Conservation (phyloP, 441 rosid genomes). For the Brassica balearica region DNA sequence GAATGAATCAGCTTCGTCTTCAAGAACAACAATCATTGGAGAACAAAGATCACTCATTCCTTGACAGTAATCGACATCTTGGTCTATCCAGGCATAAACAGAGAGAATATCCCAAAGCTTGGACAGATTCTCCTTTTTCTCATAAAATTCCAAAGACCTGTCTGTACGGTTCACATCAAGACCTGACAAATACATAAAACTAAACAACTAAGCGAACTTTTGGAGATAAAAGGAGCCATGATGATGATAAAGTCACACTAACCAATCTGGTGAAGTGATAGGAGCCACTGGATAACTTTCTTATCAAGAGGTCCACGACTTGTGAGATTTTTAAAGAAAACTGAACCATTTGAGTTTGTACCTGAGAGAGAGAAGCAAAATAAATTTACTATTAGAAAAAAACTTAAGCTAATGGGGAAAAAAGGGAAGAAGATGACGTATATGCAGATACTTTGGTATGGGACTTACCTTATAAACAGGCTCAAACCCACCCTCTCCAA, state of each 20-base stretch:
- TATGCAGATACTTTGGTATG: neutral
- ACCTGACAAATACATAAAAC: constrained; percentile 52
- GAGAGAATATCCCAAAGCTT: constrained; percentile 85
- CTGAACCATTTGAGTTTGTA: constrained; percentile 48
- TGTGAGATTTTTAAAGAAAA: constrained; percentile 57
- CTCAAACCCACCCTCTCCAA: constrained; percentile 67
- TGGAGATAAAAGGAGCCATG: constrained; percentile 5
- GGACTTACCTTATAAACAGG: constrained; percentile 40
- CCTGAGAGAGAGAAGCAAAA: constrained; percentile 46
- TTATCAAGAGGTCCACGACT: constrained; percentile 69
- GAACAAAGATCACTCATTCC: constrained; percentile 99
- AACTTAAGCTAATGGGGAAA: constrained; percentile 26
- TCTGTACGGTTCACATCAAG: constrained; percentile 95
- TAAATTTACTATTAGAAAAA: constrained; percentile 12
- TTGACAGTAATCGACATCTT: constrained; percentile 90
- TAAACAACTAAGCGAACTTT: constrained; percentile 4
- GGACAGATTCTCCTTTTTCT: constrained; percentile 84
- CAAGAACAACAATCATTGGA: constrained; percentile 94
- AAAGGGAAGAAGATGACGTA: constrained; percentile 9
- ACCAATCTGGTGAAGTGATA: constrained; percentile 95
- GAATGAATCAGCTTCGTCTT: constrained; percentile 92
- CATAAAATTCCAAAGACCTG: constrained; percentile 84
- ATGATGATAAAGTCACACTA: constrained; percentile 34
- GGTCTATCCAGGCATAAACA: constrained; percentile 94
- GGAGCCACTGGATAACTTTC: constrained; percentile 84